Evolutionary conservation across 805 yeast species (phyloP).

Genomic region (Saturnispora zaruensis): DNA sequence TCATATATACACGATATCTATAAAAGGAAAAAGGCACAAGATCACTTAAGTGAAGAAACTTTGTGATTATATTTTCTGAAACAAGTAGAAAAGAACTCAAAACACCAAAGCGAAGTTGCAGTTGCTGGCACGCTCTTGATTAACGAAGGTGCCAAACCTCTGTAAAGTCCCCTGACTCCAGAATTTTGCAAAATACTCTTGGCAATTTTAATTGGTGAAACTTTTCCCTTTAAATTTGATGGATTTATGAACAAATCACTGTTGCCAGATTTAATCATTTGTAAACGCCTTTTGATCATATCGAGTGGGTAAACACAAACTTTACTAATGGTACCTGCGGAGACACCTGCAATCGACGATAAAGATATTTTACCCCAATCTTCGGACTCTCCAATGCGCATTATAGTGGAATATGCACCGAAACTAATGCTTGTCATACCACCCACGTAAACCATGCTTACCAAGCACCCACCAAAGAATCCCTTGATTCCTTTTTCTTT

Average conservation of each 20-base stretch:
- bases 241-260: conserved; percentile 13
- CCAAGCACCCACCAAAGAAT: conserved; percentile 41
- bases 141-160: conserved; percentile 64
- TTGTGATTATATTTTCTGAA: conserved; percentile 11
- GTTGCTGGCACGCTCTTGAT: conserved; percentile 73
- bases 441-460: conserved; percentile 55
- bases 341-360: conserved; percentile 53
- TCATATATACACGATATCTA: neutral
- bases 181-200: conserved; percentile 40
- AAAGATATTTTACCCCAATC: conserved; percentile 21
- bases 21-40: neutral
- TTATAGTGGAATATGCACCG: conserved; percentile 46
- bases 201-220: conserved; percentile 18
- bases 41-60: neutral
- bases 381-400: conserved; percentile 5
- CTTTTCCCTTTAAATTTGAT: neutral
- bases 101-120: conserved; percentile 31
- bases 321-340: conserved; percentile 74
- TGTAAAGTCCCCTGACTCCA: conserved; percentile 63
- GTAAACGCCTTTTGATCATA: conserved; percentile 68
- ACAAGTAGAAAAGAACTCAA: conserved; percentile 25
- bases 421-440: conserved; percentile 70
- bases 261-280: conserved; percentile 35
- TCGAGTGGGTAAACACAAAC: conserved; percentile 78
- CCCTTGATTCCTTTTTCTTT: conserved; percentile 33